Evolutionary conservation across 768 basidiomycete genomes (phyloP).

Genomic region (Lactifluus echinatus): DNA sequence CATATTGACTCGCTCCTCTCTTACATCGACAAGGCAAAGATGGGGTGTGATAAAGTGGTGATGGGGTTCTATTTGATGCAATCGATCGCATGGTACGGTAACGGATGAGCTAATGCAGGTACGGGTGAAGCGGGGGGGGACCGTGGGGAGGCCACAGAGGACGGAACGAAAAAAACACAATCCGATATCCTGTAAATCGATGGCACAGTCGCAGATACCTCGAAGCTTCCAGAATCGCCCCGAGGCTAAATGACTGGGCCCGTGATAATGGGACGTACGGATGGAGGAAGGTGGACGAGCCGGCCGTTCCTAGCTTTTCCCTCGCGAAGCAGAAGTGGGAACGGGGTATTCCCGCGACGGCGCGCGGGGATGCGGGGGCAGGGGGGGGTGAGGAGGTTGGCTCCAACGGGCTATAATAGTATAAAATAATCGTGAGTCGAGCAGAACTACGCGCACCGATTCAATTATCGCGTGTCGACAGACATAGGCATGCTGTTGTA

Average conservation of each 20-base stretch:
- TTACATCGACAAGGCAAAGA: neutral
- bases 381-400: too few species aligned
- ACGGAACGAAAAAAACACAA: neutral
- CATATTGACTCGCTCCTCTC: neutral
- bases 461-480: neutral
- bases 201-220: neutral
- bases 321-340: neutral
- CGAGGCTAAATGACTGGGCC: neutral
- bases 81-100: neutral
- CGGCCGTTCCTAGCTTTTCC: neutral
- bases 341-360: neutral
- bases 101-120: neutral
- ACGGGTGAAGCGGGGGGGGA: neutral
- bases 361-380: neutral
- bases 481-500: neutral
- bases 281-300: neutral
- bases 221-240: neutral
- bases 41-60: neutral
- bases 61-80: neutral
- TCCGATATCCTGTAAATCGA: neutral
- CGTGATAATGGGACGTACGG: neutral
- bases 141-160: too few species aligned
- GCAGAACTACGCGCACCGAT: neutral
- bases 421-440: neutral
- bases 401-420: too few species aligned